Evolutionary conservation across 2,329 filamentous ascomycete species (phyloP), one percentile per base, ranked within the genome.

Genomic region (Cercospora canescens): DNA sequence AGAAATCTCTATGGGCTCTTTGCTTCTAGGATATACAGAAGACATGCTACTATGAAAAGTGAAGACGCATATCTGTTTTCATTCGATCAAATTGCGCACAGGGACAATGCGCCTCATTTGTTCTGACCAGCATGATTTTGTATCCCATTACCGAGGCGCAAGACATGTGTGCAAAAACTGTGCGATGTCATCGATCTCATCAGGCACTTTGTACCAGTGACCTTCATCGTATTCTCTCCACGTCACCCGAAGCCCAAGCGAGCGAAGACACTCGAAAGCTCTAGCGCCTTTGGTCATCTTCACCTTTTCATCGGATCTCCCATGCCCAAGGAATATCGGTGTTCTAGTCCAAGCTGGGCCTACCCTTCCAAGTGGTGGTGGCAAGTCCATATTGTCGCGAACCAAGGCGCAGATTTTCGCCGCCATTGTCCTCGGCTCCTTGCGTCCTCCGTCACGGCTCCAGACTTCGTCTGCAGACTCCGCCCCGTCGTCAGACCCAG

Each of bases 321-420:
- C 50, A 54, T 54, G 50, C 3, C 50, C 50, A 9, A 54, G 26
- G 7, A 54, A 54, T 8, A 54, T 6, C n/a, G 50, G 50, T 24
- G 50, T 52, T 4, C 11, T 21, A 5, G 21, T 28, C 14, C 45
- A n/a, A n/a, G n/a, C n/a, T n/a, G n/a, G n/a, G n/a, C n/a, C n/a
- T n/a, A n/a, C n/a, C n/a, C n/a, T n/a, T n/a, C n/a, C n/a, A n/a
- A n/a, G 26, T 32, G n/a, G 52, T 5, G 8, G 50, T 12, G 62
- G 66, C 14, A 65, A 41, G 21, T 65, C 62, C 62, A 67, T 41
- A 28, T 35, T 62, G 21, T 63, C 59, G 39, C 62, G 57, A 26
- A 67, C 52, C 8, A 65, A 56, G 18, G 50, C 41, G 41, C 37
- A 55, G 5, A 67, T 45, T 21, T 59, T 30, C 3, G 45, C 26